phyloP scores from a whole-genome alignment of 306 rosid genomes.

The Gastrolobium bilobum region DNA sequence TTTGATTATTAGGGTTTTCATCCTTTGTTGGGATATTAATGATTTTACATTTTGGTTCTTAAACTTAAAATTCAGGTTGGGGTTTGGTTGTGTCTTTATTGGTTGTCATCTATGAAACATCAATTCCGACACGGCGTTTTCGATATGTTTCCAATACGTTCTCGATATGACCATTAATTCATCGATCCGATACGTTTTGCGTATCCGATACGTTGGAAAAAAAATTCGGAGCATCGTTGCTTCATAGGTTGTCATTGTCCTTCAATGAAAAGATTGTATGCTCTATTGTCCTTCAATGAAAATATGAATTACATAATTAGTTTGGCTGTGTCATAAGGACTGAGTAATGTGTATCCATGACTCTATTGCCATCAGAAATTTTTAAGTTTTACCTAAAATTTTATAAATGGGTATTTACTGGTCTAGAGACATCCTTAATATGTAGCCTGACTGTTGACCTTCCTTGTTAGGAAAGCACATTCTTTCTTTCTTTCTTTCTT shows the following conservation, averaged over 20 bases:
- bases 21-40: slow-evolving; percentile 1
- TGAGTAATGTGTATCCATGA: not conserved
- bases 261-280: not conserved
- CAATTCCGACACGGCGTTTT: too few species aligned
- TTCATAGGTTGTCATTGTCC: too few species aligned
- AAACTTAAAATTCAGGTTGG: too few species aligned
- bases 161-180: too few species aligned
- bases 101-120: too few species aligned
- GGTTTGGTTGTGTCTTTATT: too few species aligned
- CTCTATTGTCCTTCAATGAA: not conserved
- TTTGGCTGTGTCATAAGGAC: not conserved
- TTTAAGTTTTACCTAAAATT: not conserved
- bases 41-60: not conserved
- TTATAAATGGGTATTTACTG: not conserved
- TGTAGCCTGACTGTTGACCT: not conserved
- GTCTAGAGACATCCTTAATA: not conserved
- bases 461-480: not conserved
- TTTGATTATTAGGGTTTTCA: slow-evolving; percentile 29
- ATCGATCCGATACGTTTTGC: too few species aligned
- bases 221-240: too few species aligned
- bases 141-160: too few species aligned
- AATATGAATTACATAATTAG: not conserved
- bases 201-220: too few species aligned
- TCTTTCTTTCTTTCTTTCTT: not conserved
- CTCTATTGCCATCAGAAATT: slow-evolving; percentile 18